A percentile compares a stretch with the other conserved stretches of the same genome.
Evolutionary conservation across 805 yeast species (phyloP).

Genomic region (Hanseniaspora hatyaiensis): DNA sequence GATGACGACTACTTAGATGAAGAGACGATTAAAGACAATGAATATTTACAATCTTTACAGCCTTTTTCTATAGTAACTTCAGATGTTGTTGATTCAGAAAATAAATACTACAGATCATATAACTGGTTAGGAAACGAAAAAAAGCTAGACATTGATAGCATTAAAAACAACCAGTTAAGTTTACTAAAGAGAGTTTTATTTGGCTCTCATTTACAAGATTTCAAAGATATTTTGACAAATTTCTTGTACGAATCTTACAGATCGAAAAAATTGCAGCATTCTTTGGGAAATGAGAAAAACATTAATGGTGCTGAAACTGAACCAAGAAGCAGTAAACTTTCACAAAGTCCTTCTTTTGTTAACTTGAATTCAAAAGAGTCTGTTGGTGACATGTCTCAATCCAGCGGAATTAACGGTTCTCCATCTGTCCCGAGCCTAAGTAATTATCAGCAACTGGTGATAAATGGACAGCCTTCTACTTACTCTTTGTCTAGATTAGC

Average conservation of each 20-base stretch:
- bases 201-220: slow-evolving; percentile 74
- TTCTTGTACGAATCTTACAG: slow-evolving; percentile 67
- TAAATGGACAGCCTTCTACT: slow-evolving; percentile 16
- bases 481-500: slow-evolving; percentile 15
- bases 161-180: slow-evolving; percentile 42
- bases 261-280: slow-evolving; percentile 59
- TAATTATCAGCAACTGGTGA: slow-evolving; percentile 22
- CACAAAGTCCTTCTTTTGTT: slow-evolving; percentile 14
- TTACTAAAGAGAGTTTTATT: slow-evolving; percentile 56
- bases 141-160: slow-evolving; percentile 39
- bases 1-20: slow-evolving; percentile 28
- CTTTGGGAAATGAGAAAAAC: slow-evolving; percentile 28
- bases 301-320: slow-evolving; percentile 19
- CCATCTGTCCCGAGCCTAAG: slow-evolving; percentile 31
- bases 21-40: slow-evolving; percentile 61
- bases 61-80: slow-evolving; percentile 67
- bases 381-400: neutral
- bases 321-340: neutral
- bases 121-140: slow-evolving; percentile 53
- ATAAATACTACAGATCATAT: slow-evolving; percentile 53
- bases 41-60: slow-evolving; percentile 48
- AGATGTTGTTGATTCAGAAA: slow-evolving; percentile 42
- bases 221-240: slow-evolving; percentile 70
- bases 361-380: slow-evolving; percentile 6
- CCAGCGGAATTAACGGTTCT: slow-evolving; percentile 19